A percentile compares a stretch with the other conserved stretches of the same genome.
Conservation (phyloP, 805 yeast genomes). For the Candida nanaspora region DNA sequence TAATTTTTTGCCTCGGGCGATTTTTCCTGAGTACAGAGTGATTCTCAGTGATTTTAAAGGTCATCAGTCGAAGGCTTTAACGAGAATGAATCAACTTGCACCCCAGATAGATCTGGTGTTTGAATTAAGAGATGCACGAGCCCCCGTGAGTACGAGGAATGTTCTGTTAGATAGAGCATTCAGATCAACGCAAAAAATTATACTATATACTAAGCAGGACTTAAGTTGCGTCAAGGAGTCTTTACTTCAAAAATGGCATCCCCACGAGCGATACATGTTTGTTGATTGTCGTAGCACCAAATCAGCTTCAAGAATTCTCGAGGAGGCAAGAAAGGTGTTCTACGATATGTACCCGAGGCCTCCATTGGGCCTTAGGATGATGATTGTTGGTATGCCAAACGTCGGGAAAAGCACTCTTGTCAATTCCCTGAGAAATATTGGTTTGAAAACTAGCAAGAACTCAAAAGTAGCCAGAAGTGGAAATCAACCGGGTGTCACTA, state of each 20-base stretch:
- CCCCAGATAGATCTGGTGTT: conserved; percentile 77
- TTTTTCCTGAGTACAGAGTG: conserved; percentile 70
- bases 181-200: conserved; percentile 45
- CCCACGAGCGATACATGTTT: conserved; percentile 34
- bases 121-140: conserved; percentile 84
- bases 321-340: conserved; percentile 39
- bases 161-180: conserved; percentile 66
- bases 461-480: conserved; percentile 80
- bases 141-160: conserved; percentile 81
- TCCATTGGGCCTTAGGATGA: conserved; percentile 70
- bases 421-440: conserved; percentile 53
- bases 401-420: conserved; percentile 93
- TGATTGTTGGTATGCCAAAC: conserved; percentile 93
- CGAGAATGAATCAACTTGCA: conserved; percentile 55
- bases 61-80: conserved; percentile 78
- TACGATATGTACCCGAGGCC: conserved; percentile 55
- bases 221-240: conserved; percentile 37
- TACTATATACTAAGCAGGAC: conserved; percentile 76
- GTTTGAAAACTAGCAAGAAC: conserved; percentile 16
- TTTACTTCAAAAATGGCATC: conserved; percentile 42
- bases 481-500: conserved; percentile 84
- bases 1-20: conserved; percentile 55
- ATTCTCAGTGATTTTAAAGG: conserved; percentile 79
- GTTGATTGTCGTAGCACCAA: conserved; percentile 48
- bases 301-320: conserved; percentile 46